A percentile compares a stretch with the other conserved stretches of the same genome.
phyloP scores from a whole-genome alignment of 192 early-diverging fungal species.

The Umbelopsis ramanniana region DNA sequence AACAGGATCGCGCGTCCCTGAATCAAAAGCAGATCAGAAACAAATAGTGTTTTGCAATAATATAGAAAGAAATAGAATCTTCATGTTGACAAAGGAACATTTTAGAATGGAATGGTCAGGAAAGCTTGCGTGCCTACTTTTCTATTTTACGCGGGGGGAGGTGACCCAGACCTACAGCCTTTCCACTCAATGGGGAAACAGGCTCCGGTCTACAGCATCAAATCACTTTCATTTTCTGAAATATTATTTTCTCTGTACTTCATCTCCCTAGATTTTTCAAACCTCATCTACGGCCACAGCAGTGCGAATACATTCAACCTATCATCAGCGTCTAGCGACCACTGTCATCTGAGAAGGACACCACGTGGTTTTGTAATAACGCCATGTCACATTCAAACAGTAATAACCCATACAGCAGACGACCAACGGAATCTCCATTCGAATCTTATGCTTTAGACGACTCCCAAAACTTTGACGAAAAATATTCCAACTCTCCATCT shows the following conservation, averaged over 20 bases:
- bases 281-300: neutral
- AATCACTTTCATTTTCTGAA: too few species aligned
- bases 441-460: slow-evolving; percentile 15
- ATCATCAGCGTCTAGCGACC: neutral
- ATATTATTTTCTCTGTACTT: too few species aligned
- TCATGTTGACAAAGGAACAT: neutral
- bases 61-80: neutral
- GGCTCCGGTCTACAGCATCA: neutral
- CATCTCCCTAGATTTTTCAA: too few species aligned
- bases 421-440: neutral
- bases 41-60: neutral
- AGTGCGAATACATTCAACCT: neutral
- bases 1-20: slow-evolving; percentile 11
- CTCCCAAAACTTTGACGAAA: slow-evolving; percentile 7
- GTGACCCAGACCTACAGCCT: slow-evolving; percentile 4
- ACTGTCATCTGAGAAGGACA: neutral
- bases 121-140: neutral
- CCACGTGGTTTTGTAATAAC: slow-evolving; percentile 6
- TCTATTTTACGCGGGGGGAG: neutral
- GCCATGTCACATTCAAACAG: slow-evolving; percentile 12
- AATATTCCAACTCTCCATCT: slow-evolving; percentile 10
- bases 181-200: neutral
- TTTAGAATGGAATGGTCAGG: too few species aligned
- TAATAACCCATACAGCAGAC: slow-evolving; percentile 15
- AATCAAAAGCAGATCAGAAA: neutral